These are phyloP conservation scores for Salicornia ramosissima DNA, from an alignment of 148 eudicot species.

Conservation along the genomic window DNA sequence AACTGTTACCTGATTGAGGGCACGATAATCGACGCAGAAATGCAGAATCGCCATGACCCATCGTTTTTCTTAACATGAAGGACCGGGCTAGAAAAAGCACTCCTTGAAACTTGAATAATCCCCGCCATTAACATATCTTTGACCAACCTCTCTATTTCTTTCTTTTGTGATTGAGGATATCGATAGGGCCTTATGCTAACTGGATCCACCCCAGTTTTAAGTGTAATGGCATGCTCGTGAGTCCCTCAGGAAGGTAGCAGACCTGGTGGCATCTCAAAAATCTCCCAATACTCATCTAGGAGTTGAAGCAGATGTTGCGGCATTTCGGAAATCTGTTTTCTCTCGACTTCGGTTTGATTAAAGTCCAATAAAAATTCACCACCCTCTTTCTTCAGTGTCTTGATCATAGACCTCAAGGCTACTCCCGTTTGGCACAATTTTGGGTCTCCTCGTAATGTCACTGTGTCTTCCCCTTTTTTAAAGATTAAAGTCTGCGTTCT, in stretches of 20 bases:
- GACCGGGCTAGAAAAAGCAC: neutral
- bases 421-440: no score
- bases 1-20: no score
- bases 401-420: neutral
- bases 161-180: neutral
- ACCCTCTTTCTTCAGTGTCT: no score
- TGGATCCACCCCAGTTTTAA: no score
- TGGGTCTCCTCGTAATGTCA: neutral
- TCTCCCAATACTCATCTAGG: neutral
- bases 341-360: neutral
- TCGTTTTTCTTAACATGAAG: no score
- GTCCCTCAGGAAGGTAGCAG: neutral
- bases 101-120: neutral
- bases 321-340: neutral
- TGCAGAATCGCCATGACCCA: no score
- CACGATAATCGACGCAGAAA: no score
- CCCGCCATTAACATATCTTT: neutral
- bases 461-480: neutral
- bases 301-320: neutral
- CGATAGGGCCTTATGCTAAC: neutral
- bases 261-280: neutral
- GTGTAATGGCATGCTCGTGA: no score
- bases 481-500: neutral
- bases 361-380: no score
- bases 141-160: neutral